Base-by-base conservation (phyloP, 768 basidiomycete genomes). In the Hericium rajendrae region DNA sequence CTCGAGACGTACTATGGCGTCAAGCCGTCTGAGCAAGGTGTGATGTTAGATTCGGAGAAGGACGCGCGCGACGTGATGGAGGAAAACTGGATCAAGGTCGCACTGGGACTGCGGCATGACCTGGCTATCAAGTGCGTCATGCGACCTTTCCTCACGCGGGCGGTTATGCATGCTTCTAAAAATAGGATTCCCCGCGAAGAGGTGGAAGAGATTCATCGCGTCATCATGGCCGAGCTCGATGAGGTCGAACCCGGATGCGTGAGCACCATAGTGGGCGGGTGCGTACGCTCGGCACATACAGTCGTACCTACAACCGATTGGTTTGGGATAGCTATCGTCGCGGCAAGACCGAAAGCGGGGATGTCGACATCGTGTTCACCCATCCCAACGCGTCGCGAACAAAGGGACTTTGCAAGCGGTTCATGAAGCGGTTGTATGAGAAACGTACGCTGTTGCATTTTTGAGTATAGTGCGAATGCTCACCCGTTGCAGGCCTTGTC, bases 281-380 rank as follows among this genome's bases (percentile, higher is more conserved):
- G 48, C 18, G 57, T 41, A 2, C 53, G 22, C 22, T 12, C 53
- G 51, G 55, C 11, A n/a, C 38, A 28, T 40, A 6, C 6, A 41
- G 50, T 11, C 32, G 59, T 38, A 43, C 32, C 12, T 10, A 26
- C 32, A 40, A 38, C 54, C 53, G n/a, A 15, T 46, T 28, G 50
- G 38, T 32, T 13, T 43, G 48, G 10, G 20, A 6, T 56, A 93
- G 92, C 5, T 91, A 94, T 70, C 82, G 94, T 28, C 74, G 94
- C 56, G 94, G 94, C 1, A 95, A 95, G 68, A 65, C 72, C 2
- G 71, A 82, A 59, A 90, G 86, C 65, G 90, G 87, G 64, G 94
- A 97, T 66, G 84, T 93, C 32, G 94, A 97, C 65, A 87, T 97
- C 56, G 81, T 97, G 1, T 86, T 95, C 66, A 88, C 85, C 38